phyloP scores from a whole-genome alignment of 495 filamentous ascomycete species.

The Oleoguttula mirabilis region DNA sequence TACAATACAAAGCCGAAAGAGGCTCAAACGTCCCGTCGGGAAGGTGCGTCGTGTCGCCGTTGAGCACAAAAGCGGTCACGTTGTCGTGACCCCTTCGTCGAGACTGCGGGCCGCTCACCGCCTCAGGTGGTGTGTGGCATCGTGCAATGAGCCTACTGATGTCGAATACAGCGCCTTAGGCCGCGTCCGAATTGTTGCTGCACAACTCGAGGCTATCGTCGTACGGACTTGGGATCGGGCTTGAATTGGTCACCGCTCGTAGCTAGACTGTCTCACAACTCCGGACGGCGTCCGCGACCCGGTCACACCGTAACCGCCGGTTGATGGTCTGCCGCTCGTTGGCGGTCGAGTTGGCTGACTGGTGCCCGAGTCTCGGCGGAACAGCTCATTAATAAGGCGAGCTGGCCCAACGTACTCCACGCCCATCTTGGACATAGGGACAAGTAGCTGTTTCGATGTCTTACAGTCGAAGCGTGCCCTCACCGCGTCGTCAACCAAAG shows the following conservation, averaged over 20 bases:
- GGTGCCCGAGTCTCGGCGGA: conserved; percentile 38
- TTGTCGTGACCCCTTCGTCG: too few relatives aligned
- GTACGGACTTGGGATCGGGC: too few relatives aligned
- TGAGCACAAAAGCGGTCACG: conserved; percentile 4
- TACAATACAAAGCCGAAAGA: conserved; percentile 5
- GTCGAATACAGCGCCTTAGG: too few relatives aligned
- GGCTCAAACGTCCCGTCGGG: background rate
- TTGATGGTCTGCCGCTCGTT: conserved; percentile 13
- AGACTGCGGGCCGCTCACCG: too few relatives aligned
- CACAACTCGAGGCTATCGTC: too few relatives aligned
- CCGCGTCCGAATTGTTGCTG: too few relatives aligned
- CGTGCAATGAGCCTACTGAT: too few relatives aligned
- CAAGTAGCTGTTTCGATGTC: conserved; percentile 44
- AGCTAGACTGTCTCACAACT: conserved; percentile 5
- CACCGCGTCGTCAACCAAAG: conserved; percentile 87
- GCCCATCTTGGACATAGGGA: conserved; percentile 45
- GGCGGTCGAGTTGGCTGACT: conserved; percentile 15
- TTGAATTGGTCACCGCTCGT: background rate
- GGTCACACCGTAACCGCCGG: background rate
- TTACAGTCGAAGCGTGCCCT: conserved; percentile 63
- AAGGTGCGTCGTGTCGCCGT: conserved; percentile 1
- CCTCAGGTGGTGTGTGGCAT: too few relatives aligned
- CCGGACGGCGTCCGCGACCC: conserved; percentile 1
- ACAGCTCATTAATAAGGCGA: conserved; percentile 66
- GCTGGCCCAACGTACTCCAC: conserved; percentile 59